Base-by-base conservation (phyloP, 129 eudicot genomes). In the Saposhnikovia divaricata region DNA sequence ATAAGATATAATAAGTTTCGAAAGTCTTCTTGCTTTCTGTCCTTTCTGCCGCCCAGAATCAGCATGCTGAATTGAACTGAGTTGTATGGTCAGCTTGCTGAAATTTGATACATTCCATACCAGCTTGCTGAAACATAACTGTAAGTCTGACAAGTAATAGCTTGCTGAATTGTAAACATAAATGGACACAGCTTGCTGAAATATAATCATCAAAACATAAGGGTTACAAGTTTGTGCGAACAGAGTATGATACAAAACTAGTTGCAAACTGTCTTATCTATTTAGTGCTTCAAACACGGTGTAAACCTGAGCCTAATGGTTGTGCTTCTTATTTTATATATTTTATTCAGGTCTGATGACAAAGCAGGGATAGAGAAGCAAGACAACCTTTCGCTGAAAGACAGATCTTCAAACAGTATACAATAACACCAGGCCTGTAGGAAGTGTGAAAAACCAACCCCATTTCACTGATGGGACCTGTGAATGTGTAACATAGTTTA, bases 231-330 rank as follows among this genome's bases (percentile, higher is more conserved):
- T n/a, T 85, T 23, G 86, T 82, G 31, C 81, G 82, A 28, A 71
- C 44, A 71, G 75, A 71, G 75, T 71, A 71, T 71, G 75, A 71
- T 39, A 38, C n/a, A 23, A 9, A 57, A 40, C 46, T 71, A 39
- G 75, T 21, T 39, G 75, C 75, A 39, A 37, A 71, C 8, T 4
- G 25, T 31, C 6, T 16, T 3, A 16, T 71, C 5, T 39, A 21
- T 19, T 7, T 15, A 37, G 7, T 31, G 39, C 5, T 34, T 69
- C 3, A 34, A 25, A 14, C n/a, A 34, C 2, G 0, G 12, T 71
- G 25, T 21, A 71, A 71, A 71, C 23, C 25, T 38, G 46, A 71
- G 75, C 45, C 23, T 71, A 38, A 71, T 39, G 5, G 5, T 37
- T 25, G 28, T 57, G 28, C 66, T 23, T 23, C n/a, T 4, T 51